A percentile compares a stretch with the other conserved stretches of the same genome.
Evolutionary conservation across 2,329 filamentous ascomycete species (phyloP).

Genomic region (Sarocladiaceae sp.): DNA sequence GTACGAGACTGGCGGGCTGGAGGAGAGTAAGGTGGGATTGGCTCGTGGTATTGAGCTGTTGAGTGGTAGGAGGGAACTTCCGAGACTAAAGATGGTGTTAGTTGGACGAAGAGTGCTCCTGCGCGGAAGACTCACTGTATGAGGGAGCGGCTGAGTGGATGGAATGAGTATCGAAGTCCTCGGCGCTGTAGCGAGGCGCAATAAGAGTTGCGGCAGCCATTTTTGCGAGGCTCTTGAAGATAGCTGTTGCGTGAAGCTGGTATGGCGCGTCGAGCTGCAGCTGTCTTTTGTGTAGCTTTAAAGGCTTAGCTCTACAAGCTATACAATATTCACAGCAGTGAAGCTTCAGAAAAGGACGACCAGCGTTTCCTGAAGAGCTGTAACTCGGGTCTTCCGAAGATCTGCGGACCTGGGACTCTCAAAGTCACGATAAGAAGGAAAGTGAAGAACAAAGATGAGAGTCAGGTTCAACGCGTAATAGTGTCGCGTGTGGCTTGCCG

Average conservation of each 20-base stretch:
- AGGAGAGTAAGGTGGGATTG: conserved; percentile 49
- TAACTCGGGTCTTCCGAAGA: too few relatives aligned
- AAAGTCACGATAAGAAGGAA: too few relatives aligned
- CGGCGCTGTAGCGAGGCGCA: conserved; percentile 32
- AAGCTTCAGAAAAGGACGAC: too few relatives aligned
- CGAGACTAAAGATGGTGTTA: conserved; percentile 42
- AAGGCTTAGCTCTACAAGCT: too few relatives aligned
- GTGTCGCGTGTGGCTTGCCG: conserved; percentile 3
- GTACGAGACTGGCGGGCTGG: conserved; percentile 9
- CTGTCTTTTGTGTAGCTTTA: too few relatives aligned
- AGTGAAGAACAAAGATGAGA: too few relatives aligned
- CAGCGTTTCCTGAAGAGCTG: too few relatives aligned
- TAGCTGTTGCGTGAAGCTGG: not conserved
- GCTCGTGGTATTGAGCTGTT: conserved; percentile 40
- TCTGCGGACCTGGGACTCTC: too few relatives aligned
- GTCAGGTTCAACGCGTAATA: not conserved
- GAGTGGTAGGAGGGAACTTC: conserved; percentile 63
- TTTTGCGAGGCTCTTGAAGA: conserved; percentile 12
- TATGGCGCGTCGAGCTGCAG: not conserved
- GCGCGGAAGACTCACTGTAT: conserved; percentile 46
- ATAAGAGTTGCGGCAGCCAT: conserved; percentile 17
- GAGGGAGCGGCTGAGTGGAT: conserved; percentile 65
- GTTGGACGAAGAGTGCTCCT: not conserved
- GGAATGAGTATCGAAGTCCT: conserved; percentile 65
- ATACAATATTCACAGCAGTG: too few relatives aligned